These are phyloP conservation scores for Mortierella sp. DNA, from an alignment of 371 early-diverging fungal species.

Conservation along the genomic window DNA sequence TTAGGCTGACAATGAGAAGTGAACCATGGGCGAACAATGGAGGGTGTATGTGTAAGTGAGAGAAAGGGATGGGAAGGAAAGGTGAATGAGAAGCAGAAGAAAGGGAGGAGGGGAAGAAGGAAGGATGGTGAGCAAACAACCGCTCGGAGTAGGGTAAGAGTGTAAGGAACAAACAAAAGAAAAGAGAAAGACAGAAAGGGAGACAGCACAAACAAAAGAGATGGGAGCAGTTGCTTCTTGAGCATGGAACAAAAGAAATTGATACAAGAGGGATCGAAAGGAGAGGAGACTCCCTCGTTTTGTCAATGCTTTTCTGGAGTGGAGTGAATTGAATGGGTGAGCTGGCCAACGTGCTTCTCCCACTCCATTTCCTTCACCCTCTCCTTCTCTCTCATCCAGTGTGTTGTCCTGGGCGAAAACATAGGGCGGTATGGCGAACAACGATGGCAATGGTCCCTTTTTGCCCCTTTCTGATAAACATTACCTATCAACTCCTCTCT, in stretches of 20 bases:
- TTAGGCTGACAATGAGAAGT: not conserved
- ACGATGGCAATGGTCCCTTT: too few species aligned
- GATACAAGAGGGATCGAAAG: not conserved
- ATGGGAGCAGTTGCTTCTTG: not conserved
- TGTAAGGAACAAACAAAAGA: not conserved
- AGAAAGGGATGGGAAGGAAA: constrained; percentile 7
- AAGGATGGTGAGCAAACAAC: not conserved
- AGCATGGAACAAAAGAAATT: not conserved
- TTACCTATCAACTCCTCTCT: too few species aligned
- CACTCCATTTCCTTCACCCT: not conserved
- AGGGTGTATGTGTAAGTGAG: not conserved
- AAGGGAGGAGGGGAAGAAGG: not conserved
- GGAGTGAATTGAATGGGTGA: not conserved
- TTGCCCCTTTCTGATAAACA: too few species aligned
- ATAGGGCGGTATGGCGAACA: too few species aligned
- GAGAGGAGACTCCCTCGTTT: not conserved
- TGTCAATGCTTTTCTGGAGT: not conserved
- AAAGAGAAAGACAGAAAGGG: not conserved
- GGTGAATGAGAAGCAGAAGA: not conserved
- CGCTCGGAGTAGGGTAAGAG: not conserved
- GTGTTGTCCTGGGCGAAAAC: too few species aligned
- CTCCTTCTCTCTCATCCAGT: not conserved
- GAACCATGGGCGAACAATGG: not conserved
- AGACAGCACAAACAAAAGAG: not conserved
- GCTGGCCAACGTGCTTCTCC: not conserved